Evolutionary conservation across 352 stramenopile genomes (phyloP), one percentile per base, ranked within the genome.

Genomic region (Aphanomyces invadans): DNA sequence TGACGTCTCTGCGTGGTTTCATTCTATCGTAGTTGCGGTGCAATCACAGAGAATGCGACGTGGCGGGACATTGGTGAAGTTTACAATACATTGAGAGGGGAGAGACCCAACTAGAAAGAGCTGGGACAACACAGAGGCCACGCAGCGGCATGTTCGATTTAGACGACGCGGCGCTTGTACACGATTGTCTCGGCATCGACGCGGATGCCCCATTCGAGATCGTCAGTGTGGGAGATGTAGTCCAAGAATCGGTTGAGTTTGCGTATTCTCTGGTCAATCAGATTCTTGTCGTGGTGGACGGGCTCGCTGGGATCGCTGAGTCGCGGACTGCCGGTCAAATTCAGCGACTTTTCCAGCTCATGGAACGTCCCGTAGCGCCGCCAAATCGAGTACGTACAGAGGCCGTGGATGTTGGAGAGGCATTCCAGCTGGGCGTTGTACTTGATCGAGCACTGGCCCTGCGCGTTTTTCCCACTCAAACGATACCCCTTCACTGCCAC

Each of bases 121-220:
- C n/a, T n/a, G n/a, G n/a, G n/a, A n/a, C n/a, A n/a, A n/a, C n/a
- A n/a, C n/a, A n/a, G n/a, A n/a, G n/a, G n/a, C n/a, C n/a, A n/a
- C n/a, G n/a, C n/a, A n/a, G n/a, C n/a, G n/a, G n/a, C n/a, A n/a
- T n/a, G n/a, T n/a, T n/a, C n/a, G n/a, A n/a, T n/a, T n/a, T 42
- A 42, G 7, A 42, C 36, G 36, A 42, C 36, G 36, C 79, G 79
- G 44, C 78, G 80, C 71, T 86, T 87, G 73, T 88, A 86, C 36
- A 87, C 78, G 59, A 76, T 87, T 52, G 79, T 88, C 57, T 88
- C 77, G 64, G 84, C 76, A 68, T 88, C 79, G 49, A 88, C 79
- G 55, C 79, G 79, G 66, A 88, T 88, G 26, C 79, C 79, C 79
- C 79, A 88, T 67, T 88, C 77, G 33, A 88, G 70, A 68, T 88